Conservation (phyloP, 345 rosid genomes). For the Trapa bicornis region DNA sequence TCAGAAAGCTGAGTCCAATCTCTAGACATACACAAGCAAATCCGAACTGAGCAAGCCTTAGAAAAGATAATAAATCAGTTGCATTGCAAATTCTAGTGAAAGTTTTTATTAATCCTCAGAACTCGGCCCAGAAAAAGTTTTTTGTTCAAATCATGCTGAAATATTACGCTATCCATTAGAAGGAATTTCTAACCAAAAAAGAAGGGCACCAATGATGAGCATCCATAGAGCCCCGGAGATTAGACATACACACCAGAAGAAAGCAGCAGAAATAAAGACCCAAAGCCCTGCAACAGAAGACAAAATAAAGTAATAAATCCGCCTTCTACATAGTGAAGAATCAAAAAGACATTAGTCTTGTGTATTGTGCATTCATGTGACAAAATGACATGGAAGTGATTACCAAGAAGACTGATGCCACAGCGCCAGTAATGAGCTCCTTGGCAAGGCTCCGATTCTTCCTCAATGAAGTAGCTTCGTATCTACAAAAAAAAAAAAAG, state of each 20-base stretch:
- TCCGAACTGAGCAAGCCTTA: background rate
- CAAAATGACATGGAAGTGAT: background rate
- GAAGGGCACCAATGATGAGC: background rate
- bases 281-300: conserved; percentile 63
- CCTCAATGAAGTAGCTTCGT: conserved; percentile 78
- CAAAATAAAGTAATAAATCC: background rate
- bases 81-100: background rate
- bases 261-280: conserved; percentile 81
- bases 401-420: conserved; percentile 83
- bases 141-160: background rate
- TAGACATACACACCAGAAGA: conserved; percentile 83
- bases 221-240: conserved; percentile 6
- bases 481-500: conserved; percentile 28
- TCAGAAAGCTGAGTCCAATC: no score
- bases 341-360: background rate
- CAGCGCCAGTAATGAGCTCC: conserved; percentile 62
- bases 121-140: background rate
- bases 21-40: background rate
- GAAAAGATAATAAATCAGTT: background rate
- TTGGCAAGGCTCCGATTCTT: conserved; percentile 53
- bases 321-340: background rate
- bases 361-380: background rate
- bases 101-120: background rate
- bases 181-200: background rate
- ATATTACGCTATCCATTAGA: background rate